Evolutionary conservation across 1,139 yeast species (phyloP).

Genomic region (Waltiozyma sp.): DNA sequence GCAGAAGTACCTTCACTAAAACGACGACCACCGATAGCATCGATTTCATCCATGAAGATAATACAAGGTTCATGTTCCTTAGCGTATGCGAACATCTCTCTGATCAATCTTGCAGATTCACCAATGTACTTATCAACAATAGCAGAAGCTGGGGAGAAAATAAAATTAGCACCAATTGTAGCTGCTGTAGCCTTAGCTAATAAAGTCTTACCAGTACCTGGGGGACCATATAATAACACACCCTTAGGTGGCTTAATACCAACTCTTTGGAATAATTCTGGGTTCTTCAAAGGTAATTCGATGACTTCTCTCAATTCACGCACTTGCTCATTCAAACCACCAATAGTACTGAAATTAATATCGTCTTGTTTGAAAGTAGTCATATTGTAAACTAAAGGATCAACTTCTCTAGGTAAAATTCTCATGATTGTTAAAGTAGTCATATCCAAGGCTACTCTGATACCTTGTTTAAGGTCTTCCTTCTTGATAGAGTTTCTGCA

Average conservation of each 20-base stretch:
- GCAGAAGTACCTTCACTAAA: slow-evolving; percentile 98
- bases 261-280: slow-evolving; percentile 88
- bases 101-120: slow-evolving; percentile 89
- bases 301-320: slow-evolving; percentile 96
- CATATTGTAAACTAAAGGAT: slow-evolving; percentile 97
- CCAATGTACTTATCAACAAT: slow-evolving; percentile 98
- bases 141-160: slow-evolving; percentile 95
- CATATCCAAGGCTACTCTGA: slow-evolving; percentile 94
- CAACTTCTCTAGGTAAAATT: slow-evolving; percentile 94
- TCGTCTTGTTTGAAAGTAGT: slow-evolving; percentile 97
- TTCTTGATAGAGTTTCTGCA: slow-evolving; percentile 89
- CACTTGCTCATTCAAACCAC: slow-evolving; percentile 93
- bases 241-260: slow-evolving; percentile 99
- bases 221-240: slow-evolving; percentile 95
- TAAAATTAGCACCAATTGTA: slow-evolving; percentile 95
- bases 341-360: slow-evolving; percentile 88
- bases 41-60: slow-evolving; percentile 98
- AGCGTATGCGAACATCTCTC: slow-evolving; percentile 99
- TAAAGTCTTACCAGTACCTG: slow-evolving; percentile 95
- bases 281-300: slow-evolving; percentile 93
- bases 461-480: slow-evolving; percentile 80
- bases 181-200: slow-evolving; percentile 98
- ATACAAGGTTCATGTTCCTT: slow-evolving; percentile 98
- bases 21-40: slow-evolving; percentile 98
- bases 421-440: slow-evolving; percentile 97